phyloP scores from a whole-genome alignment of 1,284 basidiomycete genomes.

The Volvariella volvacea region DNA sequence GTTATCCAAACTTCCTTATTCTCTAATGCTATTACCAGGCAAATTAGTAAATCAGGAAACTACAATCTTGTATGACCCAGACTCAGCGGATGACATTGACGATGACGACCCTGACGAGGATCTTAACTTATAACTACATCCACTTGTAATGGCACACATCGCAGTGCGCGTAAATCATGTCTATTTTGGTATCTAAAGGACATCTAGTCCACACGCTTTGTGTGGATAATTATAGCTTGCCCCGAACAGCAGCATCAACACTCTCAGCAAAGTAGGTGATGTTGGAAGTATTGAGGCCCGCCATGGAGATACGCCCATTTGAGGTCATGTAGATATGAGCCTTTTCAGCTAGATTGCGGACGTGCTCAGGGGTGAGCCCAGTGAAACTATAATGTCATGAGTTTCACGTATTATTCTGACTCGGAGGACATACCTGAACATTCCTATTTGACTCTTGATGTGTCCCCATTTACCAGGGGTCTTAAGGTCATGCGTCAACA shows the following conservation, averaged over 20 bases:
- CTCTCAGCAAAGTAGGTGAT: slow-evolving; percentile 88
- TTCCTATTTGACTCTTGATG: slow-evolving; percentile 95
- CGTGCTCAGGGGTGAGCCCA: slow-evolving; percentile 79
- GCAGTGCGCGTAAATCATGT: too few species aligned
- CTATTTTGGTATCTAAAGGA: too few species aligned
- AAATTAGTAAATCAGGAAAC: slow-evolving; percentile 14
- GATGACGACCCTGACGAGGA: slow-evolving; percentile 90
- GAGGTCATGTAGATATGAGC: slow-evolving; percentile 93
- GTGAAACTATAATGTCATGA: slow-evolving; percentile 60
- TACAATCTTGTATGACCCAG: slow-evolving; percentile 66
- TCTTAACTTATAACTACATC: slow-evolving; percentile 72
- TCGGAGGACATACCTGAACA: slow-evolving; percentile 65
- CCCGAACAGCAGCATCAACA: slow-evolving; percentile 80
- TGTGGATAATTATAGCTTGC: slow-evolving; percentile 50
- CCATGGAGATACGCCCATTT: slow-evolving; percentile 93
- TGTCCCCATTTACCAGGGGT: slow-evolving; percentile 96
- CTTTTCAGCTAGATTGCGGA: slow-evolving; percentile 83
- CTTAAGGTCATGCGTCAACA: slow-evolving; percentile 73
- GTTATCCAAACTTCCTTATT: slow-evolving; percentile 1
- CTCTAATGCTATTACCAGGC: slow-evolving; percentile 2
- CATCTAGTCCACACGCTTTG: too few species aligned
- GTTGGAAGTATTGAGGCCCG: slow-evolving; percentile 87
- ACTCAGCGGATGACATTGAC: slow-evolving; percentile 84
- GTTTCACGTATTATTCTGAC: slow-evolving; percentile 6
- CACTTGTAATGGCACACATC: too few species aligned